A percentile compares a stretch with the other conserved stretches of the same genome.
phyloP scores from a whole-genome alignment of 257 asterid genomes.

The Linaria vulgaris region DNA sequence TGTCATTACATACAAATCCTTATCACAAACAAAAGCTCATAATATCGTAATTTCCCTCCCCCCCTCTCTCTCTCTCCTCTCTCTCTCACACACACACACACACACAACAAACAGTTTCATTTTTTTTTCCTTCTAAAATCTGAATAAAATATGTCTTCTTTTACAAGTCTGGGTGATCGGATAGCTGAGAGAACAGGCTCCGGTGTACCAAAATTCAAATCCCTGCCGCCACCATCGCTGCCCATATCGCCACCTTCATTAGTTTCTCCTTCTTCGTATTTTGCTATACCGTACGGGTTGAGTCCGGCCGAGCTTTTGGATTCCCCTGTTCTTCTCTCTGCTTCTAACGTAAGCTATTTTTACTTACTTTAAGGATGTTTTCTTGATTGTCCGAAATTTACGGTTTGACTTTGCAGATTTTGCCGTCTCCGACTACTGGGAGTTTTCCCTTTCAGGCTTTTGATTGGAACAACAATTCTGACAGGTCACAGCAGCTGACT shows the following conservation, averaged over 20 bases:
- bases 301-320: slow-evolving; percentile 81
- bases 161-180: slow-evolving; percentile 51
- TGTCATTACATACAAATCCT: too few species aligned
- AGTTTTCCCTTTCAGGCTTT: slow-evolving; percentile 48
- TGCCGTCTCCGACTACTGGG: slow-evolving; percentile 94
- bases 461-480: slow-evolving; percentile 49
- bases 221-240: slow-evolving; percentile 80
- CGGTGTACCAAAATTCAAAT: slow-evolving; percentile 74
- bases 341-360: slow-evolving; percentile 44
- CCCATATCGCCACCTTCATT: slow-evolving; percentile 58
- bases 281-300: slow-evolving; percentile 77
- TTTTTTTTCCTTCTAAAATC: too few species aligned
- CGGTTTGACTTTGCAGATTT: slow-evolving; percentile 46
- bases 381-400: neutral
- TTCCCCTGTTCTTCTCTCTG: slow-evolving; percentile 71
- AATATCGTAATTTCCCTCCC: too few species aligned
- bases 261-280: slow-evolving; percentile 76
- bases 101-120: too few species aligned
- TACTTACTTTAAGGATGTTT: neutral
- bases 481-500: slow-evolving; percentile 24
- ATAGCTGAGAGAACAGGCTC: slow-evolving; percentile 69
- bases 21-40: too few species aligned
- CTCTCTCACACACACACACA: too few species aligned
- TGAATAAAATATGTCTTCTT: too few species aligned
- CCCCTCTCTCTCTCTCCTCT: too few species aligned